phyloP scores from a whole-genome alignment of 306 rosid species.

The Begonia masoniana region DNA sequence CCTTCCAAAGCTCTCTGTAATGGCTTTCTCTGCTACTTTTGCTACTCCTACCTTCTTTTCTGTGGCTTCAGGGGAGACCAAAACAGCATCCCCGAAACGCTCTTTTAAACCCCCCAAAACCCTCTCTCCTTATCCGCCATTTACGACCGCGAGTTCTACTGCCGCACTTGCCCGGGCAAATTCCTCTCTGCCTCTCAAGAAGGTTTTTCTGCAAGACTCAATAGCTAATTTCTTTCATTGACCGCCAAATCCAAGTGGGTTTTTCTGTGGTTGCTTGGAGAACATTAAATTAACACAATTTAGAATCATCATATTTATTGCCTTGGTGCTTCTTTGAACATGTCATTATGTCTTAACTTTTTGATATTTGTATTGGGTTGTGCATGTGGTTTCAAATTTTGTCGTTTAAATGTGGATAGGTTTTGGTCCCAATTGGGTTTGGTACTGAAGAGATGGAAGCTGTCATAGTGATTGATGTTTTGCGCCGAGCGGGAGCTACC shows the following conservation, averaged over 20 bases:
- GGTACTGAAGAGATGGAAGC: constrained; percentile 99
- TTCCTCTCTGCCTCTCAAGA: constrained; percentile 34
- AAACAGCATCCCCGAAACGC: constrained; percentile 23
- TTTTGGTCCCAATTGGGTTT: constrained; percentile 72
- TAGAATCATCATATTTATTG: not conserved
- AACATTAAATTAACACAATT: not conserved
- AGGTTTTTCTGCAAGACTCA: constrained; percentile 23
- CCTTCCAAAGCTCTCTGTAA: constrained; percentile 19
- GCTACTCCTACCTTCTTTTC: constrained; percentile 12
- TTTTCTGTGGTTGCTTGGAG: constrained; percentile 3
- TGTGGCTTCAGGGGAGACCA: constrained; percentile 17
- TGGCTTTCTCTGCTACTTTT: constrained; percentile 9
- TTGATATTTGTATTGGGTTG: no score
- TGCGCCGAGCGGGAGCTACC: constrained; percentile 88
- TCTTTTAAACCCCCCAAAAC: constrained; percentile 21
- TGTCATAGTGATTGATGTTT: constrained; percentile 61
- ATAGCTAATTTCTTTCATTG: constrained; percentile 5
- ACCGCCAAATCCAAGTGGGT: not conserved
- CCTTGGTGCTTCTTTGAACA: not conserved
- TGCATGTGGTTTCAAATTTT: no score
- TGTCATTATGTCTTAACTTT: no score
- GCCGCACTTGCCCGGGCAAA: constrained; percentile 5
- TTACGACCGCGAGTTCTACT: constrained; percentile 6
- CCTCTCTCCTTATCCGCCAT: constrained; percentile 15
- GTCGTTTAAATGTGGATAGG: constrained; percentile 18